Base-by-base conservation (phyloP, 768 basidiomycete species). In the Suillus bovinus region DNA sequence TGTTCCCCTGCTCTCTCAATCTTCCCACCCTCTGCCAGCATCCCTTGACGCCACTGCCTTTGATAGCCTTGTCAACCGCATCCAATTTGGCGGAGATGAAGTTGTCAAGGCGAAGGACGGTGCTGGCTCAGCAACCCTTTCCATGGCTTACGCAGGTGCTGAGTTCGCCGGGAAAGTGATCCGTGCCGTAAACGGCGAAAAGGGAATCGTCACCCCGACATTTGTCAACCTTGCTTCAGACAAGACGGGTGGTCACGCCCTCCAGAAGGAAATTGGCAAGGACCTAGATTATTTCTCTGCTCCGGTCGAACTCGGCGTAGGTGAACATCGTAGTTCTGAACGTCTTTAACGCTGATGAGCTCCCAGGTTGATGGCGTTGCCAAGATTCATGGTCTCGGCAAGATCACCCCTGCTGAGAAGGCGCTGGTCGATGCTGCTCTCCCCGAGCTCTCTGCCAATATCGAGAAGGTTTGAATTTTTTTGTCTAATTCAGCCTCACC, bases 81-180 rank as follows among this genome's bases (percentile, higher is more conserved):
- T 97, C 69, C 95, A 96, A 75, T 97, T 92, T 71, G 96, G 96
- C 61, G 96, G 95, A 62, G 96, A 97, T 69, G 96, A 99, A 79
- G 96, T 99, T 71, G 96, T 99, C 74, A 91, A 97, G 80, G 97
- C 97, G 49, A 99, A 99, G 81, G 90, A 93, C 70, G 89, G 89
- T 61, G 75, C 82, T 58, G 97, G 97, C 50, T 95, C 93, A 36
- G 96, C 96, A 10, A 97, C 95, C n/a, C 86, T 96, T 61, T 94
- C 93, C 38, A 98, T 98, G 95, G 94, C 94, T 1, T 94, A 90
- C 69, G 93, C 96, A 58, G 96, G 95, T 62, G 92, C 91, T 56
- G 88, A 94, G 77, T 99, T 99, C 71, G 86, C 94, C 33, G 75
- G 75, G 67, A 91, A 93, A 72, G 79, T 98, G 71, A 81, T 99